Evolutionary conservation across 2,329 filamentous ascomycete genomes (phyloP), one percentile per base, ranked within the genome.

Genomic region (Fusarium luffae): DNA sequence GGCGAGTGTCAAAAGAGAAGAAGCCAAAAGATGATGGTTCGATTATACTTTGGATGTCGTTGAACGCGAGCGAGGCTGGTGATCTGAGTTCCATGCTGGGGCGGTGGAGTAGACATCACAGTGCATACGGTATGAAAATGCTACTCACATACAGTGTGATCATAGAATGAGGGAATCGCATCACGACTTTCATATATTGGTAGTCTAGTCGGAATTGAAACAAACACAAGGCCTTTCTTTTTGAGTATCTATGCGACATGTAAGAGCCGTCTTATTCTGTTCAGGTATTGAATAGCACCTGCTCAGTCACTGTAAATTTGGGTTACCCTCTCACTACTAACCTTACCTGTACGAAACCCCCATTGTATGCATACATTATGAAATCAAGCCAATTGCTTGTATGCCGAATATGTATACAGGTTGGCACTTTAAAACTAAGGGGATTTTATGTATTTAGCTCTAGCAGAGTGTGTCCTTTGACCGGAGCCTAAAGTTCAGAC

Each of bases 31-130:
- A 28, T n/a, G 47, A 21, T 66, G 59, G 58, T 46, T 32, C 40
- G 34, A 47, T 58, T 52, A 46, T 25, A 50, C 30, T 59, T 59
- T n/a, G 54, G 34, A 28, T 72, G 71, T 66, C 44, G 70, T 74
- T 69, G 59, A 60, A 46, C 46, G 44, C 61, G 58, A 68, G 47
- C 61, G 58, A 68, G 47, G 51, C 58, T 69, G 60, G 55, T 71
- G 68, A 73, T 69, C 59, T 54, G 57, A 64, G 56, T 54, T 64
- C 50, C 54, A 71, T 68, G 64, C 63, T 72, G 73, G 70, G 73
- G 73, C 71, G 60, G 73, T 71, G 59, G 69, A 67, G 52, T 66
- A 61, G 23, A 16, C 13, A 11, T 42, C 21, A 70, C 58, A 60
- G 62, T 68, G 49, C 16, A 16, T 19, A 7, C 8, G 12, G 13